Evolutionary conservation across 352 stramenopile genomes (phyloP).

Genomic region (Peronospora destructor): DNA sequence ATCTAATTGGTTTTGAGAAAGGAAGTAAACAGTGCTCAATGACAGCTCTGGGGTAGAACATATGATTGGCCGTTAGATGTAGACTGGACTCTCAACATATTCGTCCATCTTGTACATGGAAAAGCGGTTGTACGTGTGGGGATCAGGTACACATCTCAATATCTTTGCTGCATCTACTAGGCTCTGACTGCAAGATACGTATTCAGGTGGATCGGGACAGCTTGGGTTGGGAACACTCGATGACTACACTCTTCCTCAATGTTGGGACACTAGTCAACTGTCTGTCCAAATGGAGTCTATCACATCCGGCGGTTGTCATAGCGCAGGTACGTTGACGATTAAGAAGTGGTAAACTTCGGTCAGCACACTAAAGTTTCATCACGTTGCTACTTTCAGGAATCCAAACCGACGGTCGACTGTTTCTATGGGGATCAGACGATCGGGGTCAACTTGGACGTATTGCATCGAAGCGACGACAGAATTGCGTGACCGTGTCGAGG

Average conservation of each 20-base stretch:
- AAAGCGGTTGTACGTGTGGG: constrained; percentile 46
- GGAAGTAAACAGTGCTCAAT: too few species aligned
- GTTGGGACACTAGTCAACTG: constrained; percentile 21
- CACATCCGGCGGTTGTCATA: constrained; percentile 62
- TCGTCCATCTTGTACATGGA: constrained; percentile 4
- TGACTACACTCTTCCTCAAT: constrained; percentile 54
- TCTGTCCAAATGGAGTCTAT: constrained; percentile 28
- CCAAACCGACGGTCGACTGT: constrained; percentile 30
- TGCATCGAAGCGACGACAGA: constrained; percentile 8
- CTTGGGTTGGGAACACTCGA: constrained; percentile 47
- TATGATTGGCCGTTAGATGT: too few species aligned
- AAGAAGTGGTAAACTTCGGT: not conserved
- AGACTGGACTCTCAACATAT: not conserved
- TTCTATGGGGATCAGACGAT: constrained; percentile 65
- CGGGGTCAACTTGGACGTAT: constrained; percentile 36
- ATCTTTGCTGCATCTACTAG: not conserved
- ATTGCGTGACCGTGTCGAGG: constrained; percentile 3
- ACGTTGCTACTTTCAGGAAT: constrained; percentile 22
- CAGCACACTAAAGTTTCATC: not conserved
- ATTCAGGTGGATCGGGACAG: constrained; percentile 54
- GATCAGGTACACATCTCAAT: constrained; percentile 35
- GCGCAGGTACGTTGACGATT: constrained; percentile 33
- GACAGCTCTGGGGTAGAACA: too few species aligned
- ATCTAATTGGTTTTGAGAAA: not conserved
- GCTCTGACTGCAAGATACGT: not conserved